Evolutionary conservation across 148 eudicot species (phyloP).

Genomic region (Rhododendron vialii): DNA sequence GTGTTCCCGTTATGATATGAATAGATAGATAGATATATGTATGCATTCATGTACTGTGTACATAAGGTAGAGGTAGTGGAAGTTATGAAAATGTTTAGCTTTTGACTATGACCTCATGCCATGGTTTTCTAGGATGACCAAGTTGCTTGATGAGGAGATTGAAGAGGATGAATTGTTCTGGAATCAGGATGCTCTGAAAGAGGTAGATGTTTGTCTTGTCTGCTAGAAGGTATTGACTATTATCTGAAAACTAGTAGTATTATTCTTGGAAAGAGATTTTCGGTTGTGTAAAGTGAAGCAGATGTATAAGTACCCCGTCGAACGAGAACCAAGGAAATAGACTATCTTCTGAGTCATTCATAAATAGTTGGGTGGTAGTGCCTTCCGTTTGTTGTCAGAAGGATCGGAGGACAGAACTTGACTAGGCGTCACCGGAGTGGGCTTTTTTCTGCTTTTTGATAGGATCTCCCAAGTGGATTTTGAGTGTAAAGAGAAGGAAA

Average conservation of each 20-base stretch:
- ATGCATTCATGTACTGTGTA: background rate
- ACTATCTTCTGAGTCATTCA: background rate
- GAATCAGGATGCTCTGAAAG: conserved; percentile 97
- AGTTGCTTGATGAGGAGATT: conserved; percentile 80
- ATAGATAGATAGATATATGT: too few relatives aligned
- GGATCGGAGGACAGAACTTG: background rate
- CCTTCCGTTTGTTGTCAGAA: background rate
- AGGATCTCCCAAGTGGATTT: background rate
- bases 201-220: conserved; percentile 32
- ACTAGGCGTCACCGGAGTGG: background rate
- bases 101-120: background rate
- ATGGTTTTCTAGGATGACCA: conserved; percentile 65
- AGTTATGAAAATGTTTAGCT: background rate
- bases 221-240: background rate
- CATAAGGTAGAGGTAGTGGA: background rate
- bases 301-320: background rate
- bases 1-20: too few relatives aligned
- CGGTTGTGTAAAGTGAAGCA: background rate
- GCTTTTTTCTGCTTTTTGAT: background rate
- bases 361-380: background rate
- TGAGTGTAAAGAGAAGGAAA: background rate
- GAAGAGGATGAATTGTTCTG: conserved; percentile 93
- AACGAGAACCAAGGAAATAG: background rate
- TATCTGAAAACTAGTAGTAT: background rate
- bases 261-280: background rate